Base-by-base conservation (phyloP, 1,139 yeast genomes). In the Sugiyamaella grinbergsii region DNA sequence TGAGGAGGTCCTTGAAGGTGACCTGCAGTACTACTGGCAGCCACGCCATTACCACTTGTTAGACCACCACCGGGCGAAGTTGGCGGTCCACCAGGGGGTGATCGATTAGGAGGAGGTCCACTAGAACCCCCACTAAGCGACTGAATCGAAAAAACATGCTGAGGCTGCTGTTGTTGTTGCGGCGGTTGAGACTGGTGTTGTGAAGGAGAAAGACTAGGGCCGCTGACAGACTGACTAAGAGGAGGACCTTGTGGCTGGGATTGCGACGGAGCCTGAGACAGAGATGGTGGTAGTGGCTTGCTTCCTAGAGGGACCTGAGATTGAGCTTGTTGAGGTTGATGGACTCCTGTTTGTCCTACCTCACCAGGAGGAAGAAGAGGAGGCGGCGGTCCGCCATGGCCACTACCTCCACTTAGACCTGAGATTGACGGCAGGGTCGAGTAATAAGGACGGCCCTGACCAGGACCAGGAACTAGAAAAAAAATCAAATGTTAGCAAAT, bases 251-350 rank as follows among this genome's bases (percentile, higher is more conserved):
- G 37, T 6, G 37, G 60, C 49, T 49, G 55, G 23, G 50, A 58
- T 39, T 53, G 63, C 37, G 41, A 61, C 3, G 56, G 60, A 13
- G 50, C 46, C 43, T 58, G 52, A 15, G 41, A 40, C 6, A 11
- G 28, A 10, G 65, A 61, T 58, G 68, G 53, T 54, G 58, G 52
- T 65, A 64, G 18, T 64, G 65, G 18, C 59, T 13, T 18, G n/a
- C 33, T 16, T 5, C 33, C 33, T 29, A 11, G 33, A 11, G 29
- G 29, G 8, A 8, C 10, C 11, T 26, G 29, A 26, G 29, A 26
- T 26, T 26, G 29, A 26, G 10, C 29, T 8, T 26, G 29, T 26
- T 34, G 39, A 8, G n/a, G 15, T 11, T 8, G 24, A 36, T 29
- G 33, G 16, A 16, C 16, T 13, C 16, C 33, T n/a, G 33, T n/a